These are phyloP conservation scores for Pleurotus salmoneostramineus DNA, from an alignment of 768 basidiomycete genomes.

Conservation along the genomic window DNA sequence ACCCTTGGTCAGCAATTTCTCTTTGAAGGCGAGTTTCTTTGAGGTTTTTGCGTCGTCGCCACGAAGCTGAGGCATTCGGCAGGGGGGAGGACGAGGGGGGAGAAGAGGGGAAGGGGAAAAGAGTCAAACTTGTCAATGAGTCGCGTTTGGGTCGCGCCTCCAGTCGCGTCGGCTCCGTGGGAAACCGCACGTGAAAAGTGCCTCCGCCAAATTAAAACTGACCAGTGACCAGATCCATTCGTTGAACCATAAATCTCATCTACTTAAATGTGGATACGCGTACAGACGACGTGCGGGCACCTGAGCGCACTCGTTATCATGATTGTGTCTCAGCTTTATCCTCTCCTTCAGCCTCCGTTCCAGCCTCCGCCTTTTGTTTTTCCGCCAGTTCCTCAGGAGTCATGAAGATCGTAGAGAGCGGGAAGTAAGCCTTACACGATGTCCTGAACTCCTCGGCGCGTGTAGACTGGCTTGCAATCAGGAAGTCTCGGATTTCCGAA, in stretches of 20 bases:
- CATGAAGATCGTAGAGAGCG: constrained; percentile 67
- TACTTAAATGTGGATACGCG: too few species aligned
- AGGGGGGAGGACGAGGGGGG: constrained; percentile 12
- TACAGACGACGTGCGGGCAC: too few species aligned
- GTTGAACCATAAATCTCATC: too few species aligned
- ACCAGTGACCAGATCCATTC: too few species aligned
- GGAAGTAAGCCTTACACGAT: constrained; percentile 50
- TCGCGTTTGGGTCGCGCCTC: too few species aligned
- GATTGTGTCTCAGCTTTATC: not conserved
- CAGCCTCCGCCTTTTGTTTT: constrained; percentile 24
- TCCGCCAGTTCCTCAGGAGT: constrained; percentile 42
- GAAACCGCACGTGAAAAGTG: too few species aligned
- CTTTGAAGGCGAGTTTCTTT: constrained; percentile 71
- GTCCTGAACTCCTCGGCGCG: constrained; percentile 60
- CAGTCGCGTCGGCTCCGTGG: too few species aligned
- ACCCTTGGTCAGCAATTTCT: constrained; percentile 76
- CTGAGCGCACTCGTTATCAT: not conserved
- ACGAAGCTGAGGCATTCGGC: constrained; percentile 66
- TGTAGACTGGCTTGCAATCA: constrained; percentile 45
- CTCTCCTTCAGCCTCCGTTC: not conserved
- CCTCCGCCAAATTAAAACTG: too few species aligned
- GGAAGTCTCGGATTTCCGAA: constrained; percentile 40
- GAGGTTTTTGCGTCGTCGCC: constrained; percentile 46
- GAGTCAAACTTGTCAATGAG: not conserved
- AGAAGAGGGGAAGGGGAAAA: constrained; percentile 8